Percentiles rank a stretch among this genome's conserved stretches.
phyloP scores from a whole-genome alignment of 768 basidiomycete genomes.

The Rhodotorula taiwanensis region DNA sequence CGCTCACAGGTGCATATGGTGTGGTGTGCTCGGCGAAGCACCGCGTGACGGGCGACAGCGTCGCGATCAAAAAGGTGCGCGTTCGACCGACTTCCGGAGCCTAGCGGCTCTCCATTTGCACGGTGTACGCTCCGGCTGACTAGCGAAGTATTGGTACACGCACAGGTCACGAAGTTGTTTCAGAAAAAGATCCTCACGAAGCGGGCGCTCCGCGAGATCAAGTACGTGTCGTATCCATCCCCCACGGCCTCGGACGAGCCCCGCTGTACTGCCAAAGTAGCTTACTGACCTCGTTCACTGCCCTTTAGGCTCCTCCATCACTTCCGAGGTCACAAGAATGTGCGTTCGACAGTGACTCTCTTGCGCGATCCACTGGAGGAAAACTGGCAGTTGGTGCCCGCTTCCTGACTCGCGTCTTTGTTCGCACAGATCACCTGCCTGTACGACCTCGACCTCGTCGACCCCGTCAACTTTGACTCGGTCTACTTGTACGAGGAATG shows the following conservation, averaged over 20 bases:
- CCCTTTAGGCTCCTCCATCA: slow-evolving; percentile 93
- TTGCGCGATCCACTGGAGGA: no score
- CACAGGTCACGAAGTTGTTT: slow-evolving; percentile 44
- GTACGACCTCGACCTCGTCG: slow-evolving; percentile 91
- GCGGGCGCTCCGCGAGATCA: slow-evolving; percentile 86
- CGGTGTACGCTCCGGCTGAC: no score
- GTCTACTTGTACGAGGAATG: slow-evolving; percentile 84
- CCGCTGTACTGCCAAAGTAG: no score
- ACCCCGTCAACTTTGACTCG: slow-evolving; percentile 86
- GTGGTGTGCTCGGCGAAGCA: slow-evolving; percentile 51
- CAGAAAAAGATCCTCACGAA: slow-evolving; percentile 86
- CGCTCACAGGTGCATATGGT: slow-evolving; percentile 22
- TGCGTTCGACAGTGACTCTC: slow-evolving; percentile 46
- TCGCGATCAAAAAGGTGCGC: slow-evolving; percentile 93
- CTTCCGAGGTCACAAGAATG: slow-evolving; percentile 98
- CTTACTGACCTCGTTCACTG: no score
- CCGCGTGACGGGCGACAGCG: slow-evolving; percentile 73
- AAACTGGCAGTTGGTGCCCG: background rate
- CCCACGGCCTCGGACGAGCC: no score
- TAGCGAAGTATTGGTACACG: no score
- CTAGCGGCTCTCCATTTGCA: no score
- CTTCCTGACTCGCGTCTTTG: background rate
- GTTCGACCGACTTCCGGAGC: no score
- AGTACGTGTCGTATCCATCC: slow-evolving; percentile 36
- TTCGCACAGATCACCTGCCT: slow-evolving; percentile 74